Percentiles rank a stretch among this genome's conserved stretches.
Evolutionary conservation across 495 filamentous ascomycete genomes (phyloP).

Genomic region (Bathelium albidoporum): DNA sequence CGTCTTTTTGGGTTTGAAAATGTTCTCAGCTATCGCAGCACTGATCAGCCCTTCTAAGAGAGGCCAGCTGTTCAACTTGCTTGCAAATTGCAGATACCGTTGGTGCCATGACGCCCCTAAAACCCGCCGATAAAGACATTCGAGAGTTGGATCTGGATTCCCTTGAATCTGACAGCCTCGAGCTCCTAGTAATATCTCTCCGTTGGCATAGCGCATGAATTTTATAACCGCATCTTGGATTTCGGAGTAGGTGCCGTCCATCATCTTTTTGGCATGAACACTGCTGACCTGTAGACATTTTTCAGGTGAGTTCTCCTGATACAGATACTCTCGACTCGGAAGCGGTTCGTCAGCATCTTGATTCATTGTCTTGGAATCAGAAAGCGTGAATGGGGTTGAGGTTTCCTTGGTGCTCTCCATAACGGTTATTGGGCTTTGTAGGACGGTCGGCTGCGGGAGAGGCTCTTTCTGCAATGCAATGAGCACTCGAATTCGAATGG

Average conservation of each 20-base stretch:
- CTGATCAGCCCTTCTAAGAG: not conserved
- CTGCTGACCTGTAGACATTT: not conserved
- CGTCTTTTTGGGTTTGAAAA: not conserved
- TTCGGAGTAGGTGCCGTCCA: not conserved
- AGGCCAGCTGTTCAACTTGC: not conserved
- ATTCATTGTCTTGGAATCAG: too few relatives aligned
- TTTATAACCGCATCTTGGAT: not conserved
- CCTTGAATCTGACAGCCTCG: not conserved
- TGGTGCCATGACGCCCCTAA: not conserved
- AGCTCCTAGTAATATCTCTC: not conserved
- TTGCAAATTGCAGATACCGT: not conserved
- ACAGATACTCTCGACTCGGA: not conserved
- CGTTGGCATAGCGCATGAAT: not conserved
- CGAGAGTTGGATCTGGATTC: not conserved
- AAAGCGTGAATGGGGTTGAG: too few relatives aligned
- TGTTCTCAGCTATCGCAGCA: not conserved
- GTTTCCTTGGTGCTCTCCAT: too few relatives aligned
- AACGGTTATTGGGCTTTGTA: too few relatives aligned
- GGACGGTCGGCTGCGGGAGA: too few relatives aligned
- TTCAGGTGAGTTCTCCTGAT: not conserved
- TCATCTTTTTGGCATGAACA: not conserved
- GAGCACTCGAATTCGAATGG: too few relatives aligned
- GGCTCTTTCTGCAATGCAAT: too few relatives aligned
- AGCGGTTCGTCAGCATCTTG: not conserved
- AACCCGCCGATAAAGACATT: not conserved